Evolutionary conservation across 2,329 filamentous ascomycete genomes (phyloP), one percentile per base, ranked within the genome.

Genomic region (Chrysosporium queenslandicum): DNA sequence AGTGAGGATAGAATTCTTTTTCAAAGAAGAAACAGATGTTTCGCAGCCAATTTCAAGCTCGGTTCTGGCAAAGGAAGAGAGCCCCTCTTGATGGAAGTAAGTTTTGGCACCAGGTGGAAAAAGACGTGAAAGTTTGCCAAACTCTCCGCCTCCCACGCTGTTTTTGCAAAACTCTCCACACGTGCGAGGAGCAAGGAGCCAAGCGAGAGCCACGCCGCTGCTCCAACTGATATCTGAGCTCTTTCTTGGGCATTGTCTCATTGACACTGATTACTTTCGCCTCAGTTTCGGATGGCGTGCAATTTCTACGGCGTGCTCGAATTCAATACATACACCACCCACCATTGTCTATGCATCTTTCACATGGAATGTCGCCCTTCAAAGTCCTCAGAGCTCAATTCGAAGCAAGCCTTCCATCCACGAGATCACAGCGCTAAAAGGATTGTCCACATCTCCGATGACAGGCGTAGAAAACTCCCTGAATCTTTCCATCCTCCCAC

Each of bases 401-500:
- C 63, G 62, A 11, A 71, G 59, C 16, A 64, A 30, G 4, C 58
- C 58, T 27, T 64, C 62, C 57, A 71, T 58, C 69, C 69, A 71
- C 23, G 52, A 53, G 50, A 68, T 63, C 8, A 68, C 63, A 8
- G 57, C 59, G 32, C 59, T 58, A 25, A 61, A 58, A 14, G 60
- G 60, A 49, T 65, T 59, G 18, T 54, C 37, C 12, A 53, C 46
- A 18, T 63, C 58, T 0, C 61, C 63, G 16, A 82, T 76, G 20
- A 82, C 60, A 5, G 67, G 68, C 34, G 73, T 68, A 25, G 83
- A 66, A 41, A 79, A 70, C 55, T 75, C 67, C 36, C 64, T 64
- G 58, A 83, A 76, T 41, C 72, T 62, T 23, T 66, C 62, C 3
- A 68, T 56, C 16, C 65, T 65, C 40, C 63, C 63, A 18, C 59